Percentiles rank a stretch among this genome's conserved stretches.
phyloP scores from a whole-genome alignment of 1,139 yeast species.

The Kodamaea sp. region DNA sequence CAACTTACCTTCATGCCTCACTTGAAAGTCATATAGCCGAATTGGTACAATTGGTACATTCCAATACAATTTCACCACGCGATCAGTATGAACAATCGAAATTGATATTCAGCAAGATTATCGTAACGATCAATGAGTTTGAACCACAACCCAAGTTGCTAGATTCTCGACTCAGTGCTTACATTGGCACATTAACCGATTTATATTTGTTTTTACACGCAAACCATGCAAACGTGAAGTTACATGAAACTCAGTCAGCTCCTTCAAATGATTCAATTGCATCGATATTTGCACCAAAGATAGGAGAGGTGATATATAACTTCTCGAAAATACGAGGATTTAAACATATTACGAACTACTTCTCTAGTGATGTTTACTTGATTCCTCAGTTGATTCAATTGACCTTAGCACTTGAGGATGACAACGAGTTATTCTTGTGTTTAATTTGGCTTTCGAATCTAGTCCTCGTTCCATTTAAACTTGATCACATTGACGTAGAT shows the following conservation, averaged over 20 bases:
- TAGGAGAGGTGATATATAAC: constrained; percentile 48
- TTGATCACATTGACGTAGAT: constrained; percentile 40
- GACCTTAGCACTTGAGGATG: constrained; percentile 31
- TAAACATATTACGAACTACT: constrained; percentile 57
- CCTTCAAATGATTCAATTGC: background rate
- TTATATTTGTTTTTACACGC: constrained; percentile 23
- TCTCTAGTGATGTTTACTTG: constrained; percentile 59
- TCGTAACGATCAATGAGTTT: constrained; percentile 39
- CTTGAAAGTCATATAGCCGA: constrained; percentile 6
- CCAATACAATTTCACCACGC: constrained; percentile 4
- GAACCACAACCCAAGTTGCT: constrained; percentile 58
- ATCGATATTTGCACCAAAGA: constrained; percentile 4
- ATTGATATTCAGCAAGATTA: constrained; percentile 10
- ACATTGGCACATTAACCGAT: constrained; percentile 30
- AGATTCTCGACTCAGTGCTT: constrained; percentile 38
- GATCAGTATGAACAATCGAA: constrained; percentile 13
- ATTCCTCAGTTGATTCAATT: constrained; percentile 38
- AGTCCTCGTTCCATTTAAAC: constrained; percentile 69
- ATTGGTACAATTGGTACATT: constrained; percentile 2
- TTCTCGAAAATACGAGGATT: constrained; percentile 67
- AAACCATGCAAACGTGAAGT: background rate
- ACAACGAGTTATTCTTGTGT: constrained; percentile 57
- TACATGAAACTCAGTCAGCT: background rate
- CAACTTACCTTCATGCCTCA: constrained; percentile 19
- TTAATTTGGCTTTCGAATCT: constrained; percentile 77